Evolutionary conservation across 2,329 filamentous ascomycete genomes (phyloP).

Genomic region (Helotiales sp.): DNA sequence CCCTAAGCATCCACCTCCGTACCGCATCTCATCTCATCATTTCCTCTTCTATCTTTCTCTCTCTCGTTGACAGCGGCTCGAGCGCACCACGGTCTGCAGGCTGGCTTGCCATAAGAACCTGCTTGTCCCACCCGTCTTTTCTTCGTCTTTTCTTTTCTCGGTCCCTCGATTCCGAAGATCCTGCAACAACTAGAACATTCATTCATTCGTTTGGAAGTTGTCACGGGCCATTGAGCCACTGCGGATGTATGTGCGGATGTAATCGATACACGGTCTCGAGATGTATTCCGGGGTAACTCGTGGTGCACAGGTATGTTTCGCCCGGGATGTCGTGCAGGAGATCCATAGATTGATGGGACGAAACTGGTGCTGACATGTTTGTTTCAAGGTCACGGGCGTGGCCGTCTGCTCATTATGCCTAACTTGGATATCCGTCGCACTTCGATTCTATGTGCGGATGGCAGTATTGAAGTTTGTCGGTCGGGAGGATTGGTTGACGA

Average conservation of each 20-base stretch:
- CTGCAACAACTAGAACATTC: background rate
- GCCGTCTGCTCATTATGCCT: slow-evolving; percentile 45
- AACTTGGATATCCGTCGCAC: slow-evolving; percentile 40
- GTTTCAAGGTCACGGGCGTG: slow-evolving; percentile 38
- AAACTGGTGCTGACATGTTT: background rate
- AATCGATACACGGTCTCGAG: background rate
- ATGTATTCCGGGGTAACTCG: slow-evolving; percentile 21
- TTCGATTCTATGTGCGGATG: slow-evolving; percentile 41
- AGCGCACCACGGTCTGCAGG: background rate
- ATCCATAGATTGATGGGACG: background rate
- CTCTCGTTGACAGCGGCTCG: slow-evolving; percentile 3
- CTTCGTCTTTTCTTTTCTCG: background rate
- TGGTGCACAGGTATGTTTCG: slow-evolving; percentile 18
- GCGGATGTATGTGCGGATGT: background rate
- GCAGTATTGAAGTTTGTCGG: slow-evolving; percentile 40
- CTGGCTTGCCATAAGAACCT: background rate
- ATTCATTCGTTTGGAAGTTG: background rate
- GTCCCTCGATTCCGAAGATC: background rate
- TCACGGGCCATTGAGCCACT: background rate
- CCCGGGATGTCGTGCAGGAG: background rate
- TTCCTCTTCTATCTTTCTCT: background rate
- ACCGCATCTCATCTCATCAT: background rate
- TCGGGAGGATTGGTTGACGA: slow-evolving; percentile 41
- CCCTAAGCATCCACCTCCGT: background rate
- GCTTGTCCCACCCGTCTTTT: background rate